Conservation (phyloP, 306 rosid genomes). For the Cyamopsis tetragonoloba region DNA sequence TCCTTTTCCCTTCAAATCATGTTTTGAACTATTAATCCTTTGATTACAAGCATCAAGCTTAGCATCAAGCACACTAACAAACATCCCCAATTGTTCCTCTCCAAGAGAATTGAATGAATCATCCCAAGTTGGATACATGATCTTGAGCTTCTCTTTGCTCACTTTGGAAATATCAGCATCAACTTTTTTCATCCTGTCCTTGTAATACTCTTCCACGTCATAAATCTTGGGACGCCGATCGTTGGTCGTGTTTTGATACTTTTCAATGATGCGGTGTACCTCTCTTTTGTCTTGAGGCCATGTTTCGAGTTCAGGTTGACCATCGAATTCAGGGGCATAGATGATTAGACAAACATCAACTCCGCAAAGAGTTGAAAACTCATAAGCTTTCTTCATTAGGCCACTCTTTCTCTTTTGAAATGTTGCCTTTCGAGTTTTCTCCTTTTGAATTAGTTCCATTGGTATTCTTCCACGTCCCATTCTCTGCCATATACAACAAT, state of each 20-base stretch:
- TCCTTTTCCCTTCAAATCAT: conserved; percentile 10
- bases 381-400: conserved; percentile 25
- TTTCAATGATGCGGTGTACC: conserved; percentile 13
- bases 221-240: conserved; percentile 10
- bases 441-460: conserved; percentile 25
- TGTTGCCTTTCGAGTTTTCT: conserved; percentile 25
- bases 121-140: conserved; percentile 22
- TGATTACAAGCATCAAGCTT: conserved; percentile 27
- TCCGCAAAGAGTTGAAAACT: conserved; percentile 24
- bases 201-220: conserved; percentile 23
- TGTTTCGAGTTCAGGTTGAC: conserved; percentile 13
- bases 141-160: conserved; percentile 6
- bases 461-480: conserved; percentile 34
- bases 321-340: conserved; percentile 13
- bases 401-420: conserved; percentile 21
- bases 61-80: conserved; percentile 16
- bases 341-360: conserved; percentile 26
- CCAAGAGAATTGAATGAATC: conserved; percentile 10
- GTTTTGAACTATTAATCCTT: conserved; percentile 9
- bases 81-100: neutral
- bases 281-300: conserved; percentile 15
- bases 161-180: conserved; percentile 23
- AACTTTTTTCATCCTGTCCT: conserved; percentile 18
- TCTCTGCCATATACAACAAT: neutral
- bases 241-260: neutral